Percentiles rank a stretch among this genome's conserved stretches.
These are phyloP conservation scores for Trypanosoma cruzi DNA, from an alignment of 208 protist species.

Conservation along the genomic window DNA sequence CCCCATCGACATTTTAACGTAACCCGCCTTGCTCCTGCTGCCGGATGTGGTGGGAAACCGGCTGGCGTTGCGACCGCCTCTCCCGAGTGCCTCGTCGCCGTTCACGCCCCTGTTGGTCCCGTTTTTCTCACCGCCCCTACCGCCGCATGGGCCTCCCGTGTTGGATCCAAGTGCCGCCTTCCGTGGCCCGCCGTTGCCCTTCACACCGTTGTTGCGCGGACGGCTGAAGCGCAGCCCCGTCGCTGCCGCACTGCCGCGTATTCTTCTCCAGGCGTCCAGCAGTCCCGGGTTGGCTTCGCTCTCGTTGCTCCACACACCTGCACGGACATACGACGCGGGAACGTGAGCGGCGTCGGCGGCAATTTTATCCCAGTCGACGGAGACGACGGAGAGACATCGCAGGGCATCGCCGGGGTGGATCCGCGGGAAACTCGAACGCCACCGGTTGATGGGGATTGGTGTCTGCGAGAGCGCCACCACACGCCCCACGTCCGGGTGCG, in stretches of 20 bases:
- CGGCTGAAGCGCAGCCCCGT: not conserved
- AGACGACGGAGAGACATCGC: slow-evolving; percentile 57
- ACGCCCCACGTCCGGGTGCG: slow-evolving; percentile 56
- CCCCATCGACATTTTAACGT: slow-evolving; percentile 5
- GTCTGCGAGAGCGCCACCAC: slow-evolving; percentile 62
- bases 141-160: too few relatives aligned
- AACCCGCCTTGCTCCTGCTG: not conserved
- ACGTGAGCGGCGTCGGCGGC: slow-evolving; percentile 49
- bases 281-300: not conserved
- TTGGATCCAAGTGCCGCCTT: not conserved
- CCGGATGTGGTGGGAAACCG: not conserved
- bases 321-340: slow-evolving; percentile 40
- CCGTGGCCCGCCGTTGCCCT: not conserved
- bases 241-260: not conserved
- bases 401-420: slow-evolving; percentile 53
- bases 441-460: slow-evolving; percentile 55
- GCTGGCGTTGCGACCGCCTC: not conserved
- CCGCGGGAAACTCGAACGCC: slow-evolving; percentile 48
- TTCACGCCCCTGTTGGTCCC: too few relatives aligned
- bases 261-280: not conserved
- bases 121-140: not conserved
- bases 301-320: slow-evolving; percentile 38
- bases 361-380: slow-evolving; percentile 65
- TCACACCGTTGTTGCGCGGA: not conserved
- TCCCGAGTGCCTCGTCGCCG: not conserved